Percentiles rank a stretch among this genome's conserved stretches.
These are phyloP conservation scores for Volvox africanus DNA, from an alignment of 139 green algal species.

Conservation along the genomic window DNA sequence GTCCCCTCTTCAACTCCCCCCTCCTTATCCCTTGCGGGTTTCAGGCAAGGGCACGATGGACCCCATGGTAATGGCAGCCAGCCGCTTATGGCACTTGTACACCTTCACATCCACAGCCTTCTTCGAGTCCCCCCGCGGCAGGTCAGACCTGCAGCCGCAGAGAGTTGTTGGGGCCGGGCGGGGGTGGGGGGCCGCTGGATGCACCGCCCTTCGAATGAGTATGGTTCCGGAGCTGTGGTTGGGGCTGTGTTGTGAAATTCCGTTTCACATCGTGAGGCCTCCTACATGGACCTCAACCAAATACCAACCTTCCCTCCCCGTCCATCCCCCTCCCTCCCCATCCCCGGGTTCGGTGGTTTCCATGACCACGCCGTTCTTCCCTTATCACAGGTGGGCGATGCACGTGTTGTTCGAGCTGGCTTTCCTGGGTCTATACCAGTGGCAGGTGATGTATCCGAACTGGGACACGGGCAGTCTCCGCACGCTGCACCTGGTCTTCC, in stretches of 20 bases:
- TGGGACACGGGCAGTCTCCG: neutral
- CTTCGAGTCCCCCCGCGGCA: slow-evolving; percentile 40
- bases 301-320: neutral
- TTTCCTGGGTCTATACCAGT: slow-evolving; percentile 45
- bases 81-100: slow-evolving; percentile 42
- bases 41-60: slow-evolving; percentile 42
- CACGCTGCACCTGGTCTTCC: slow-evolving; percentile 14
- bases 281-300: too few relatives aligned
- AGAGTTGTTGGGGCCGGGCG: too few relatives aligned
- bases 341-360: too few relatives aligned
- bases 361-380: too few relatives aligned
- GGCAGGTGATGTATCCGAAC: slow-evolving; percentile 41
- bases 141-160: neutral
- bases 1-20: neutral
- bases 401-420: slow-evolving; percentile 33
- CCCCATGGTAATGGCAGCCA: neutral
- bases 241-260: too few relatives aligned
- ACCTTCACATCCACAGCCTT: slow-evolving; percentile 45
- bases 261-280: too few relatives aligned
- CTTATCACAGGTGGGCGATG: slow-evolving; percentile 26
- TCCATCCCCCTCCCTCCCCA: neutral
- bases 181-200: neutral
- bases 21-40: neutral
- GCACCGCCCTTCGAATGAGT: too few relatives aligned
- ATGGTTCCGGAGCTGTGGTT: too few relatives aligned